phyloP scores from a whole-genome alignment of 192 early-diverging fungal genomes.

The Backusella tarrabulga region DNA sequence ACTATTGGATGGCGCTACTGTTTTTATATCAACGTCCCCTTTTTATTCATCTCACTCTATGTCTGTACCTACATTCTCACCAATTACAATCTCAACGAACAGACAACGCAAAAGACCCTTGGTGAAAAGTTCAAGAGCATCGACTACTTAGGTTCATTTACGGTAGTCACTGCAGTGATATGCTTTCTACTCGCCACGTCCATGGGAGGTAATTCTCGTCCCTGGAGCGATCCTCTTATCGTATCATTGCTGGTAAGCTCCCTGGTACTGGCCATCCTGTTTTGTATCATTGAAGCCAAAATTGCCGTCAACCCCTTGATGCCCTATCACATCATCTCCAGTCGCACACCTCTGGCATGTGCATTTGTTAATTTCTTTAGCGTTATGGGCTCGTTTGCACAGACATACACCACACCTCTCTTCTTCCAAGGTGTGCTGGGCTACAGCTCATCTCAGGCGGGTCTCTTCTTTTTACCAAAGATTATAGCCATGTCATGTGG shows the following conservation, averaged over 20 bases:
- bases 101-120: not conserved
- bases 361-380: slow-evolving; percentile 48
- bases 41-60: slow-evolving; percentile 48
- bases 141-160: slow-evolving; percentile 47
- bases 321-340: slow-evolving; percentile 56
- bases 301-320: slow-evolving; percentile 63
- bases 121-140: slow-evolving; percentile 46
- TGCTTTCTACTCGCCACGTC: slow-evolving; percentile 48
- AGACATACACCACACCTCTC: slow-evolving; percentile 36
- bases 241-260: slow-evolving; percentile 37
- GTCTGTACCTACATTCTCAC: slow-evolving; percentile 43
- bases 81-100: slow-evolving; percentile 34
- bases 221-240: slow-evolving; percentile 49
- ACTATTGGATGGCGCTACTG: slow-evolving; percentile 55
- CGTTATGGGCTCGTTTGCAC: slow-evolving; percentile 29
- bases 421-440: slow-evolving; percentile 40
- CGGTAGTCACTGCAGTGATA: slow-evolving; percentile 39
- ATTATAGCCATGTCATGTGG: slow-evolving; percentile 23
- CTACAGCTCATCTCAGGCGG: slow-evolving; percentile 21
- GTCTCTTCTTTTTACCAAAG: slow-evolving; percentile 35
- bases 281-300: slow-evolving; percentile 55
- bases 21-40: slow-evolving; percentile 78
- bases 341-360: slow-evolving; percentile 38
- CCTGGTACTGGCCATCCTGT: slow-evolving; percentile 25
- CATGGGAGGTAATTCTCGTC: slow-evolving; percentile 54